phyloP scores from a whole-genome alignment of 2,329 filamentous ascomycete species.

The Aspergillus quadrilineatus region DNA sequence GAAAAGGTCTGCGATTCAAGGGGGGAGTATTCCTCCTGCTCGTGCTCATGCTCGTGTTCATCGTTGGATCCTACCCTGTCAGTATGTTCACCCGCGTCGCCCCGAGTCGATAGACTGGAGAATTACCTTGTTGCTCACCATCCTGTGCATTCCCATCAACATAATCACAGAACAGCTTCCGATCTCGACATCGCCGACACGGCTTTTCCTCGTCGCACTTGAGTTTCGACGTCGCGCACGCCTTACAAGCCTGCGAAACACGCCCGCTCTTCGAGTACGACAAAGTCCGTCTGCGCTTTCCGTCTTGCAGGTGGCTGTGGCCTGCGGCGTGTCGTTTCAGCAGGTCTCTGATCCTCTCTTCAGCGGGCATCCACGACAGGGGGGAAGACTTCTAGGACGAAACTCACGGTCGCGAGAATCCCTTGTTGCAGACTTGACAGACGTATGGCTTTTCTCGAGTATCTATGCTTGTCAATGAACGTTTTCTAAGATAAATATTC shows the following conservation, averaged over 20 bases:
- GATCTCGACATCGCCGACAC: constrained; percentile 53
- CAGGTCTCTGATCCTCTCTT: constrained; percentile 38
- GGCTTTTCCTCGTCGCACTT: constrained; percentile 57
- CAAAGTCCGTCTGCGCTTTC: constrained; percentile 27
- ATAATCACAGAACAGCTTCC: constrained; percentile 47
- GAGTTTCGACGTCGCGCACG: constrained; percentile 53
- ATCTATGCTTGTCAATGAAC: constrained; percentile 13
- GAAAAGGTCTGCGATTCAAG: constrained; percentile 14
- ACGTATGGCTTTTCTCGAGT: constrained; percentile 35
- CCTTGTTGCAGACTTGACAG: constrained; percentile 34
- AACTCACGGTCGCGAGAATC: constrained; percentile 33
- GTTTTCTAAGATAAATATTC: constrained; percentile 12
- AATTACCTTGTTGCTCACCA: constrained; percentile 14
- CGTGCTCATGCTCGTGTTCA: constrained; percentile 3
- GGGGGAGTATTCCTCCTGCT: constrained; percentile 3
- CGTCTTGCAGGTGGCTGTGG: constrained; percentile 36
- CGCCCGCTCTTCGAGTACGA: constrained; percentile 31
- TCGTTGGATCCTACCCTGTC: constrained; percentile 7
- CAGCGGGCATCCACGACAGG: background rate
- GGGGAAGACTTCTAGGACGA: background rate
- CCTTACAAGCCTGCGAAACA: constrained; percentile 53
- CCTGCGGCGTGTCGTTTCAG: constrained; percentile 51
- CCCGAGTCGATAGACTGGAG: background rate
- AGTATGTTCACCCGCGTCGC: background rate
- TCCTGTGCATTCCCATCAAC: constrained; percentile 25